Base-by-base conservation (phyloP, 495 filamentous ascomycete species). In the Aspergillus saccharolyticus region DNA sequence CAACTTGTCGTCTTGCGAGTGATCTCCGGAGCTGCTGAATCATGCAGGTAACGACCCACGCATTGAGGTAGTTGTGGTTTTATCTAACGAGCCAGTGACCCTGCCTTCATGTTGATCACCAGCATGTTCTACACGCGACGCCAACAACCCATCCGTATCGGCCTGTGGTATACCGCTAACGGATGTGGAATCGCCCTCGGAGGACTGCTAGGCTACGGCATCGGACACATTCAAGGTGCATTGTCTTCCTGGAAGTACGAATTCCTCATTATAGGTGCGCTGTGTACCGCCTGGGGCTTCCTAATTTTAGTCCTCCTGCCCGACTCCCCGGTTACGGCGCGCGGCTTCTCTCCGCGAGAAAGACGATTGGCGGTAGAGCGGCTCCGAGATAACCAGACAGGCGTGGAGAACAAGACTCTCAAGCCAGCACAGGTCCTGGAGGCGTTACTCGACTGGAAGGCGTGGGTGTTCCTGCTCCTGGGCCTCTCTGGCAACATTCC, bases 101-200 rank as follows among this genome's bases (percentile, higher is more conserved):
- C 70, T 15, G 62, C 64, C 1, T 67, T 63, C n/a, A 68, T 64
- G 55, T 45, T 66, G 12, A 62, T 68, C 14, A 65, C 71, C 4
- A 68, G 67, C 22, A 76, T 71, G 61, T 66, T 61, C 55, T 75
- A 80, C 58, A 81, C 66, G 6, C 62, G 71, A 28, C 66, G 69
- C 9, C 78, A 85, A 60, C 82, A 85, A 50, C 79, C 80, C 0
- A 65, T 79, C 22, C 75, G 81, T 19, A 81, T 80, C 50, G 79
- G 76, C 14, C 62, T 79, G 3, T 84, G 81, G 82, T 84, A 81
- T 51, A 21, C 60, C 17, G 66, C 62, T n/a, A 84, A 82, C 60
- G 78, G 75, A 1, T 72, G 74, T 33, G 81, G 76, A 4, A 73
- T 77, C 19, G 71, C 78, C 21, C 66, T 80, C 25, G 79, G 78